A percentile compares a stretch with the other conserved stretches of the same genome.
phyloP scores from a whole-genome alignment of 1,139 yeast genomes.

The Pichia norvegensis region DNA sequence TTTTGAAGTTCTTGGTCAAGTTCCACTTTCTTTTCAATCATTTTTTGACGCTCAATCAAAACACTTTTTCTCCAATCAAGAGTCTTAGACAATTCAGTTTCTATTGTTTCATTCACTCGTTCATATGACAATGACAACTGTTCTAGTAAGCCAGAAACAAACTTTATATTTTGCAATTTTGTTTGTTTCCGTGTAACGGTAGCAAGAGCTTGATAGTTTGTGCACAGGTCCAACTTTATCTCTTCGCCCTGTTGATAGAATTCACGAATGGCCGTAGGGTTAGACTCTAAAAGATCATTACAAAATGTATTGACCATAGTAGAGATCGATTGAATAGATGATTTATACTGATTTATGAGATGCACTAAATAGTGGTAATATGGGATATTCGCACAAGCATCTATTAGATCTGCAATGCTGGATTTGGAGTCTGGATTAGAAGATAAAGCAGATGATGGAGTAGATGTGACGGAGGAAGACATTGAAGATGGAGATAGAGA shows the following conservation, averaged over 20 bases:
- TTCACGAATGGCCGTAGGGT: slow-evolving; percentile 26
- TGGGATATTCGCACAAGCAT: slow-evolving; percentile 23
- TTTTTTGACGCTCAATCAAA: slow-evolving; percentile 19
- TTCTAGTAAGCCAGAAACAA: slow-evolving; percentile 22
- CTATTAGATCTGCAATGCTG: slow-evolving; percentile 21
- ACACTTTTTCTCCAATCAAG: slow-evolving; percentile 21
- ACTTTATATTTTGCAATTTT: slow-evolving; percentile 23
- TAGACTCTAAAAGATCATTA: slow-evolving; percentile 23
- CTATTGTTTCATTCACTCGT: slow-evolving; percentile 16
- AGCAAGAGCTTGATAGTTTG: slow-evolving; percentile 27
- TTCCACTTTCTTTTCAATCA: slow-evolving; percentile 19
- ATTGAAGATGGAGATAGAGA: slow-evolving; percentile 3
- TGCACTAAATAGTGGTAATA: slow-evolving; percentile 25
- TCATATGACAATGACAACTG: slow-evolving; percentile 23
- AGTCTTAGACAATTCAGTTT: slow-evolving; percentile 18
- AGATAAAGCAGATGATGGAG: not conserved
- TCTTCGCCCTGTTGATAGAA: slow-evolving; percentile 23
- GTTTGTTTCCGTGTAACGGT: slow-evolving; percentile 25
- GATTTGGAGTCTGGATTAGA: slow-evolving; percentile 4
- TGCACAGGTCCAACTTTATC: slow-evolving; percentile 20
- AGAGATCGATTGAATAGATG: slow-evolving; percentile 23
- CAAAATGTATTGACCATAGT: slow-evolving; percentile 24
- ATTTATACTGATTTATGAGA: slow-evolving; percentile 23
- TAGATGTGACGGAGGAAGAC: slow-evolving; percentile 6
- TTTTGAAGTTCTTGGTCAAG: slow-evolving; percentile 12